Evolutionary conservation across 2,329 filamentous ascomycete genomes (phyloP), one percentile per base, ranked within the genome.

Genomic region (Aspergillus vadensis): DNA sequence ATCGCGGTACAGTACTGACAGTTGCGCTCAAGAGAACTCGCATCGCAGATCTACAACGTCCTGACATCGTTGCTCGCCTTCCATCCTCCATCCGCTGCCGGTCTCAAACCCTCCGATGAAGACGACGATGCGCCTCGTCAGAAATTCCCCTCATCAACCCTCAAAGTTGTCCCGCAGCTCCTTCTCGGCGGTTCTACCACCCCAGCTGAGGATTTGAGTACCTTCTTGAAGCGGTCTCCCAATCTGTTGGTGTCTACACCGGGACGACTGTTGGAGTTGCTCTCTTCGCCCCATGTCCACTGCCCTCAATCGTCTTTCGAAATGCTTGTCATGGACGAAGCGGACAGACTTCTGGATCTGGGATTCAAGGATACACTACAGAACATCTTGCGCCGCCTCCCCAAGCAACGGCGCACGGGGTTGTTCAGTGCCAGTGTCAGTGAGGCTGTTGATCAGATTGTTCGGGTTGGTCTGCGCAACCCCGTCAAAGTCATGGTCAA

Each of bases 401-500:
- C 95, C 0, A 99, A 99, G 73, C 95, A 99, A 74, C 84, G 95
- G 55, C 85, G 95, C 52, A 99, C 95, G 0, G 95, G 95, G 0
- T 80, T 99, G 0, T 99, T 98, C 78, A 97, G 92, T 71, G 95
- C 95, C 12, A 96, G 91, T 70, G 91, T 99, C n/a, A 95, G 90
- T 69, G 95, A 98, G 72, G 95, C 95, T 1, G 91, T 99, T 0
- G 89, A 93, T 64, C 91, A 97, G 73, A 90, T 99, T 57, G 92
- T 99, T 55, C 86, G 93, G 38, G 92, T 97, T 7, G 95, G 95
- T 19, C 80, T 98, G 65, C 85, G 95, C 39, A 98, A 99, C 76
- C 95, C 95, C 0, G 93, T 97, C 69, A 96, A 96, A 72, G 92
- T 99, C 63, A 89, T 91, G 10, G 95, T 98, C 55, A 95, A 94